Percentiles rank a stretch among this genome's conserved stretches.
Evolutionary conservation across 306 rosid species (phyloP).

Genomic region (Prunus armeniaca): DNA sequence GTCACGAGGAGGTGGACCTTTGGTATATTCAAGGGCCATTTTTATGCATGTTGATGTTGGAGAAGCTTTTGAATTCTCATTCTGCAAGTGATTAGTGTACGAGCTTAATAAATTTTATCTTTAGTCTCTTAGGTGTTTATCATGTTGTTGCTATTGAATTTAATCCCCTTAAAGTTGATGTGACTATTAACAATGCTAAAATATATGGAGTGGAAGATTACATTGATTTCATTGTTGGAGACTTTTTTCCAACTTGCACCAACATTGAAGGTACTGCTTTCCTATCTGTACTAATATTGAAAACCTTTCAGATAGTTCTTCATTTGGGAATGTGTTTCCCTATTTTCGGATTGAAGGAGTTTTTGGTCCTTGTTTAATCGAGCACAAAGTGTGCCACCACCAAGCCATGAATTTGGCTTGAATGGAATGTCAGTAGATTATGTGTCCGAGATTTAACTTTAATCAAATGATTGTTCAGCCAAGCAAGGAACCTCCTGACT

Average conservation of each 20-base stretch:
- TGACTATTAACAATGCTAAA: constrained; percentile 37
- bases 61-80: background rate
- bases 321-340: background rate
- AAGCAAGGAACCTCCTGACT: no score
- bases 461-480: no score
- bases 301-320: background rate
- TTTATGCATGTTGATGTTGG: background rate
- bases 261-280: constrained; percentile 24
- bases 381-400: no score
- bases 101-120: constrained; percentile 7
- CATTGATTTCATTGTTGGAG: constrained; percentile 39
- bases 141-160: constrained; percentile 37
- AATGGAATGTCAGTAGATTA: no score
- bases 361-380: no score
- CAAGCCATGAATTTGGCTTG: no score
- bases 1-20: background rate
- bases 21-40: background rate
- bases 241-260: constrained; percentile 37
- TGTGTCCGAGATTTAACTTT: no score
- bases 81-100: background rate
- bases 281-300: background rate
- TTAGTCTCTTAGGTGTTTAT: constrained; percentile 21
- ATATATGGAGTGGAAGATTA: constrained; percentile 32
- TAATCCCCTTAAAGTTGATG: constrained; percentile 24
- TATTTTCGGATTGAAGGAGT: no score